phyloP scores from a whole-genome alignment of 2,329 filamentous ascomycete genomes.

The Penicillium sp. region DNA sequence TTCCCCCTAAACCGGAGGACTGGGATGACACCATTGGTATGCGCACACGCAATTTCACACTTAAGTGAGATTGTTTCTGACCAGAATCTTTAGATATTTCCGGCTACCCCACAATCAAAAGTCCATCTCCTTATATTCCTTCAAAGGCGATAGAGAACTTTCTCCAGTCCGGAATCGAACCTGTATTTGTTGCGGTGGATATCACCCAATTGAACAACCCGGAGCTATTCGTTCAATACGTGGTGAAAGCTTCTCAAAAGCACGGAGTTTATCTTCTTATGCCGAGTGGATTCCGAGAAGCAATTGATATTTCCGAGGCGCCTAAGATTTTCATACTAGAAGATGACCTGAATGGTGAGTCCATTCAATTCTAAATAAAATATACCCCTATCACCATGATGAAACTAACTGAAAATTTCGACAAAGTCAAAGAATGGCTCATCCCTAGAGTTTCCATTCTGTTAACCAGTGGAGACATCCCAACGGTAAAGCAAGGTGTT shows the following conservation, averaged over 20 bases:
- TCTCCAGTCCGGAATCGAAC: neutral
- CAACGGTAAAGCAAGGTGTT: neutral
- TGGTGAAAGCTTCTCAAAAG: neutral
- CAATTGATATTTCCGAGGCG: neutral
- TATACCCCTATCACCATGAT: neutral
- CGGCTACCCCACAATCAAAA: neutral
- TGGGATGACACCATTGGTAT: neutral
- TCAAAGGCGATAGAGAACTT: neutral
- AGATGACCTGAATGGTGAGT: neutral
- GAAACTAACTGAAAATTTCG: neutral
- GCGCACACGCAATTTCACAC: neutral
- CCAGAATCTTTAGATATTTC: neutral
- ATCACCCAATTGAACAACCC: neutral
- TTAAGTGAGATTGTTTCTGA: neutral
- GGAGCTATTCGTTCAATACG: neutral
- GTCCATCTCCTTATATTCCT: neutral
- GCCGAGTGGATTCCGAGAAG: neutral
- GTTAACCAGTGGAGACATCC: neutral
- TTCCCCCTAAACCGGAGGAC: slow-evolving; percentile 1
- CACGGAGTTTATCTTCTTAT: neutral
- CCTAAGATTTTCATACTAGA: neutral
- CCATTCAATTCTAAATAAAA: neutral
- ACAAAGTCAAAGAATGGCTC: neutral
- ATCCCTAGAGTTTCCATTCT: neutral
- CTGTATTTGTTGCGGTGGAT: neutral